A percentile compares a stretch with the other conserved stretches of the same genome.
phyloP scores from a whole-genome alignment of 768 basidiomycete species.

The Trametes punicea region DNA sequence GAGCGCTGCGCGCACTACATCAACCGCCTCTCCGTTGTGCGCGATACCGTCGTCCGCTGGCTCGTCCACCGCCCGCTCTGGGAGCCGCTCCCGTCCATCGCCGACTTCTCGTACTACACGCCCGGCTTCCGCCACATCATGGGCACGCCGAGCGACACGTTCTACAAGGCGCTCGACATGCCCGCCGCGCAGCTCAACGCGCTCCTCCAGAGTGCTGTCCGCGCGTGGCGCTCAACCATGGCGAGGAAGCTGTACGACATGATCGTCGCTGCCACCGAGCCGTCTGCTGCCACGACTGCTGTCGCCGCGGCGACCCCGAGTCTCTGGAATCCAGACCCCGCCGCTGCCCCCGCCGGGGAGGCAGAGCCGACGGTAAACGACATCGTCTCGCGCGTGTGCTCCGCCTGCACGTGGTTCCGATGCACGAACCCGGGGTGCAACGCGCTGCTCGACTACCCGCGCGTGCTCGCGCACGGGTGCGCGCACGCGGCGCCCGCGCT shows the following conservation, averaged over 20 bases:
- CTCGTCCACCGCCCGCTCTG: background rate
- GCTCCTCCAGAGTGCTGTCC: background rate
- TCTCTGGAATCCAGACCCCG: no score
- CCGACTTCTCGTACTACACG: constrained; percentile 8
- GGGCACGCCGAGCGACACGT: background rate
- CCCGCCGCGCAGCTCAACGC: background rate
- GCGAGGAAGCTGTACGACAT: background rate
- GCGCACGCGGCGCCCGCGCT: background rate
- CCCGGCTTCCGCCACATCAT: constrained; percentile 1
- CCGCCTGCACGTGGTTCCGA: constrained; percentile 11
- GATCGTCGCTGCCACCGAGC: background rate
- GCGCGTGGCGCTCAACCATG: background rate
- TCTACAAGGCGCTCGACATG: background rate
- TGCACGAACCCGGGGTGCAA: constrained; percentile 3
- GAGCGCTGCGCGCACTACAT: constrained; percentile 9
- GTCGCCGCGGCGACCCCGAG: background rate
- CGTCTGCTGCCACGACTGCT: background rate
- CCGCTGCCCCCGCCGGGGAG: no score
- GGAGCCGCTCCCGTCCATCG: constrained; percentile 1
- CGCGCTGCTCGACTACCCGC: constrained; percentile 6
- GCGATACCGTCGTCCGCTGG: constrained; percentile 3
- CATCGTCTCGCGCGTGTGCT: background rate
- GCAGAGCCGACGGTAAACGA: background rate
- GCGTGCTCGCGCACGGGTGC: constrained; percentile 10
- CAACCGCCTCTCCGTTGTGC: constrained; percentile 1